Base-by-base conservation (phyloP, 2,329 filamentous ascomycete genomes). In the Arthroderma uncinatum region DNA sequence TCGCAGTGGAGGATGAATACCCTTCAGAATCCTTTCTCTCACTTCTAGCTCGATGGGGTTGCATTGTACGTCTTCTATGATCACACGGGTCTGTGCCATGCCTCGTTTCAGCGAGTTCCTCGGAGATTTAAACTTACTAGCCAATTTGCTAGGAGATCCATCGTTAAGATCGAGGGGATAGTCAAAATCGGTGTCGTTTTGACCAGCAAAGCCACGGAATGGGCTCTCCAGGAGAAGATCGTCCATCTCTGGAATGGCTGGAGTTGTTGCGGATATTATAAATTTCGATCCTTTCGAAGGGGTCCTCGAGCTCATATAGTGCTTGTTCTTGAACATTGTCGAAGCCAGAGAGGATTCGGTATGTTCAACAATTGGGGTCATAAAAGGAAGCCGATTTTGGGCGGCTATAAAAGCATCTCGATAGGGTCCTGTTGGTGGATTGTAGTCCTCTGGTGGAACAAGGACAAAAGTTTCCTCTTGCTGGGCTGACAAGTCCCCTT, bases 351-450 rank as follows among this genome's bases (percentile, higher is more conserved):
- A 96, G 9, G 85, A 87, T 71, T 98, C 93, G 0, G 93, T 98
- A 65, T 89, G 85, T 71, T 98, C 93, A 1, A 93, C 92, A 63
- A 98, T 98, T 1, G 93, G 93, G 0, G 93, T 98, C 93, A 98
- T 97, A 70, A 97, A 98, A 2, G 92, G 93, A 8, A 97, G 78
- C 56, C 91, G 85, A 71, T 91, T 95, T 66, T 96, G 94, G 59
- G 90, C 89, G 70, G 85, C 79, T 69, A 90, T 81, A 36, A 76
- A 80, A 67, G 89, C 82, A 71, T 95, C 87, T 67, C 90, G 84
- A 78, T 86, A 95, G 58, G 88, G 87, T 52, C 85, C 81, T 57
- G 81, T 86, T 16, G 89, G 86, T 47, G 88, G 82, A 63, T 91
- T 83, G 69, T 90, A 95, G 70, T 94, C 89, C 67, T 95, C 89